Evolutionary conservation across 2,329 filamentous ascomycete genomes (phyloP).

Genomic region (Fusarium liriodendri): DNA sequence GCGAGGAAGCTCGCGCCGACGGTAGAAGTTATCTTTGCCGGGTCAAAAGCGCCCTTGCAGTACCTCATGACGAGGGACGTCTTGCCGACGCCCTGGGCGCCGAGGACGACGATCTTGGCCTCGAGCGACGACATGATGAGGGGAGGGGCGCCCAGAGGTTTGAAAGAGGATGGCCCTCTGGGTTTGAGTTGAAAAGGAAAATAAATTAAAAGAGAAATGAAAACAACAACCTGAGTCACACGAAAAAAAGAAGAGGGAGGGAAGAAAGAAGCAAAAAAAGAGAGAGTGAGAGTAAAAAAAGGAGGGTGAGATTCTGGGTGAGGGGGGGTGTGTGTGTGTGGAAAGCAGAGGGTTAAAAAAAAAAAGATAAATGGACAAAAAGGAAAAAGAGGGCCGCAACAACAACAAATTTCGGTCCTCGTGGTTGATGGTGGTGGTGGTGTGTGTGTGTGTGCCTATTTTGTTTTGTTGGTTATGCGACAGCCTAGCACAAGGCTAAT

Average conservation of each 20-base stretch:
- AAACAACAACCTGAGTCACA: constrained; percentile 14
- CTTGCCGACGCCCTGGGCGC: constrained; percentile 83
- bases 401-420: background rate
- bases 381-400: constrained; percentile 28
- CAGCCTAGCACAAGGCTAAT: background rate
- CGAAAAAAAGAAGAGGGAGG: constrained; percentile 12
- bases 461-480: background rate
- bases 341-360: background rate
- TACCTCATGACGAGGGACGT: constrained; percentile 82
- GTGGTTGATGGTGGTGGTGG: constrained; percentile 9
- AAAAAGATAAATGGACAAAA: constrained; percentile 15
- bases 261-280: constrained; percentile 20
- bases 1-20: constrained; percentile 84
- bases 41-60: constrained; percentile 77
- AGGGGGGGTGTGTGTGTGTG: constrained; percentile 1
- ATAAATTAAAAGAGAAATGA: background rate
- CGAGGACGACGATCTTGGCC: constrained; percentile 84
- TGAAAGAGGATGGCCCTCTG: constrained; percentile 5
- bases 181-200: constrained; percentile 4
- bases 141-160: constrained; percentile 15
- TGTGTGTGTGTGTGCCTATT: constrained; percentile 9
- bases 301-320: constrained; percentile 17
- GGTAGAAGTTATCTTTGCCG: constrained; percentile 74
- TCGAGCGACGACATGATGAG: constrained; percentile 71
- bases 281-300: constrained; percentile 6